A percentile compares a stretch with the other conserved stretches of the same genome.
Evolutionary conservation across 1,139 yeast species (phyloP).

Genomic region (Geotrichum restrictum): DNA sequence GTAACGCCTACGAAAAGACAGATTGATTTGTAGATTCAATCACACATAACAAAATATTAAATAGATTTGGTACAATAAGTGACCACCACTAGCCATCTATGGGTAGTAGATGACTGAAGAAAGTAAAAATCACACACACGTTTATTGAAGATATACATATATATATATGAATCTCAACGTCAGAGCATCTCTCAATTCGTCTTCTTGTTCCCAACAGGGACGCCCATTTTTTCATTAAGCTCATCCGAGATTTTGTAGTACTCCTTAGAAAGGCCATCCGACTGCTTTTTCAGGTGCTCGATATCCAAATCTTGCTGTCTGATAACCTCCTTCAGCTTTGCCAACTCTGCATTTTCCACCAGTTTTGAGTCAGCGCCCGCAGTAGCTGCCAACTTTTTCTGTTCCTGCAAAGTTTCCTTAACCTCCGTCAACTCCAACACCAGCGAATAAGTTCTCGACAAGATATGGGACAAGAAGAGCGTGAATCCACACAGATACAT

Average conservation of each 20-base stretch:
- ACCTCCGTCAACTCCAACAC: constrained; percentile 72
- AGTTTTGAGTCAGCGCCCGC: too few species aligned
- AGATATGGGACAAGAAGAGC: constrained; percentile 77
- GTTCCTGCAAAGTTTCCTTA: constrained; percentile 42
- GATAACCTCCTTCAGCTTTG: constrained; percentile 52
- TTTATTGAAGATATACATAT: not conserved
- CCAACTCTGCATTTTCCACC: constrained; percentile 39
- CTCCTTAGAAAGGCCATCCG: constrained; percentile 61
- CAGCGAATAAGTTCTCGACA: constrained; percentile 79
- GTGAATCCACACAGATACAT: constrained; percentile 96
- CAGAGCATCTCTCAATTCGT: too few species aligned
- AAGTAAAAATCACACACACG: too few species aligned
- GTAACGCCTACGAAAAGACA: constrained; percentile 60
- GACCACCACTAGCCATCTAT: too few species aligned
- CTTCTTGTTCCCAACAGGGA: constrained; percentile 33
- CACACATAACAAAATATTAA: too few species aligned
- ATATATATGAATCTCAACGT: too few species aligned
- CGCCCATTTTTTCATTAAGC: constrained; percentile 33
- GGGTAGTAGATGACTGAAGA: too few species aligned
- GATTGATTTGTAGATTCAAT: not conserved
- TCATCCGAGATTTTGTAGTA: constrained; percentile 51
- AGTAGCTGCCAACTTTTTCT: constrained; percentile 20
- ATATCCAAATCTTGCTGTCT: constrained; percentile 61
- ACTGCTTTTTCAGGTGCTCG: constrained; percentile 66
- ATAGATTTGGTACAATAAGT: too few species aligned